A percentile compares a stretch with the other conserved stretches of the same genome.
Evolutionary conservation across 2,329 filamentous ascomycete species (phyloP).

Genomic region (Colletotrichum liriopes): DNA sequence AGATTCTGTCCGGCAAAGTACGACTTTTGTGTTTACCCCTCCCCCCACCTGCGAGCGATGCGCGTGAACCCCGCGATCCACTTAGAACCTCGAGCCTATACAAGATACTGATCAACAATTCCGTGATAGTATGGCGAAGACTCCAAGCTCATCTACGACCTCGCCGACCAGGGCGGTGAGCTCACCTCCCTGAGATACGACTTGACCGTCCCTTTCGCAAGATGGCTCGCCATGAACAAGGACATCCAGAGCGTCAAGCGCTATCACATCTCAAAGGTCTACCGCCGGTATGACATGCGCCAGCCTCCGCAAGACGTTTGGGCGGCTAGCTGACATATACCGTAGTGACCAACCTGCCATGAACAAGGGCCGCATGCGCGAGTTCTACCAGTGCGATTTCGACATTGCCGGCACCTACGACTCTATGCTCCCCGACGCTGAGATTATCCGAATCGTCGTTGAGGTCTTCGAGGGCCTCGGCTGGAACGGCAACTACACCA

Average conservation of each 20-base stretch:
- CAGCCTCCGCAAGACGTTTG: background rate
- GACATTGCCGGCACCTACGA: slow-evolving; percentile 93
- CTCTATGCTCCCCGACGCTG: slow-evolving; percentile 92
- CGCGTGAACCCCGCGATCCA: slow-evolving; percentile 35
- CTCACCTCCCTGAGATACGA: slow-evolving; percentile 85
- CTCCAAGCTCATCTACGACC: slow-evolving; percentile 75
- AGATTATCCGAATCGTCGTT: slow-evolving; percentile 86
- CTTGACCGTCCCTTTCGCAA: slow-evolving; percentile 90
- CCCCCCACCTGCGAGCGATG: slow-evolving; percentile 16
- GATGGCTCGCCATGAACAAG: slow-evolving; percentile 94
- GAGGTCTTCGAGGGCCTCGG: slow-evolving; percentile 89
- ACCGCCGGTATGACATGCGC: slow-evolving; percentile 50
- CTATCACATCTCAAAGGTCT: slow-evolving; percentile 95
- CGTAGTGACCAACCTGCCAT: slow-evolving; percentile 82
- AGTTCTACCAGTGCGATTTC: slow-evolving; percentile 98
- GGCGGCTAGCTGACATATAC: slow-evolving; percentile 51
- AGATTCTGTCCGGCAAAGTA: slow-evolving; percentile 85
- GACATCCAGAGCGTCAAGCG: slow-evolving; percentile 88
- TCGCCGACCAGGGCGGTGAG: slow-evolving; percentile 90
- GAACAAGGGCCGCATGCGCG: slow-evolving; percentile 92
- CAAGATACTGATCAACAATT: slow-evolving; percentile 13
- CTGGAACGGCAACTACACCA: slow-evolving; percentile 82
- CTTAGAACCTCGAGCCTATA: slow-evolving; percentile 9
- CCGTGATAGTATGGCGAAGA: slow-evolving; percentile 75
- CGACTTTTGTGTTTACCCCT: slow-evolving; percentile 23